Conservation (phyloP, 2,329 filamentous ascomycete genomes). For the Lasiodiplodia citricola region DNA sequence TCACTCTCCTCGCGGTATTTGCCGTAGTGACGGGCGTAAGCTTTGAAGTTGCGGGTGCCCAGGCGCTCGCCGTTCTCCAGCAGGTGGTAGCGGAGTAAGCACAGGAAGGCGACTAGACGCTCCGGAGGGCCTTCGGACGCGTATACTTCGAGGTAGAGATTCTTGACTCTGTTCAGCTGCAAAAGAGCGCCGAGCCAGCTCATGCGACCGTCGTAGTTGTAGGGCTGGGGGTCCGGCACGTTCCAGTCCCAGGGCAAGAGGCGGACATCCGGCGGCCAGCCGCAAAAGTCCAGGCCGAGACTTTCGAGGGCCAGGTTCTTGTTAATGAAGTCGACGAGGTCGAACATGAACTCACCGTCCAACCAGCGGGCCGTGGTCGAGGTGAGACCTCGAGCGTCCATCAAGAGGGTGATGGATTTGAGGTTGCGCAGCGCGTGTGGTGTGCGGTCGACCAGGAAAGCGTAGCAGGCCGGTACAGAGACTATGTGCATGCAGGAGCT, state of each 20-base stretch:
- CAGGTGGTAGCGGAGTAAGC: neutral
- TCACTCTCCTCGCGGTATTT: accelerated
- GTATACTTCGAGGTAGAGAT: neutral
- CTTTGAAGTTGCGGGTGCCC: neutral
- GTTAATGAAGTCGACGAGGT: neutral
- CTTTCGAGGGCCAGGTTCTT: neutral
- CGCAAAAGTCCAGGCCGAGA: neutral
- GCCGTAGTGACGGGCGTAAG: neutral
- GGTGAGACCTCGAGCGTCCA: accelerated
- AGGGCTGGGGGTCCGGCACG: too few relatives aligned
- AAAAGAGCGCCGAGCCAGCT: neutral
- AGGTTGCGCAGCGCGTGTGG: neutral
- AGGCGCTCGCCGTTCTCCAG: neutral
- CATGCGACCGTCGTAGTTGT: accelerated
- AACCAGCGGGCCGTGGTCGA: neutral
- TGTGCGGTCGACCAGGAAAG: neutral
- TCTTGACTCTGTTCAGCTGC: neutral
- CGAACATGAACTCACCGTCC: neutral
- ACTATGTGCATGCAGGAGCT: accelerated
- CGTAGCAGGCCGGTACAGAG: neutral
- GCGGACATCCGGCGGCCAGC: neutral
- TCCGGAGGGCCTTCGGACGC: neutral
- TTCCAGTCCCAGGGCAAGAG: neutral
- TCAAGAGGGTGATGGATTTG: neutral
- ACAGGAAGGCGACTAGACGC: neutral